Evolutionary conservation across 345 rosid genomes (phyloP).

Genomic region (Passiflora organensis): DNA sequence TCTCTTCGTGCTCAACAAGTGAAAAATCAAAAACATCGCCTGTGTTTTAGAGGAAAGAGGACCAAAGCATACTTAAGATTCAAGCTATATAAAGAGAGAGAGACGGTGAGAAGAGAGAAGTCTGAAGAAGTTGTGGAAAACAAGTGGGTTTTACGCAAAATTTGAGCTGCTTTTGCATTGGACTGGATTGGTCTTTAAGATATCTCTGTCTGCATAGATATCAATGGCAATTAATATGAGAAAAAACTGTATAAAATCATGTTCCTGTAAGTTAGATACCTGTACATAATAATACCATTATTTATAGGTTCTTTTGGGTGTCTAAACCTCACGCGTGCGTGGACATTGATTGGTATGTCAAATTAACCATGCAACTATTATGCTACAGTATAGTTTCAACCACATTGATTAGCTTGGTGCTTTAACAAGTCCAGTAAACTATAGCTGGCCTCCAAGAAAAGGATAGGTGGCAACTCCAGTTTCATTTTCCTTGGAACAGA

Average conservation of each 20-base stretch:
- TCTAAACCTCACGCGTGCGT: slow-evolving; percentile 1
- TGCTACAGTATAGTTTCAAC: no score
- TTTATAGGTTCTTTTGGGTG: not conserved
- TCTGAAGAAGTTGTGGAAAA: slow-evolving; percentile 48
- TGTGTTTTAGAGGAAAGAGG: slow-evolving; percentile 31
- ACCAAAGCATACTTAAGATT: slow-evolving; percentile 46
- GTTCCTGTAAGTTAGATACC: slow-evolving; percentile 8
- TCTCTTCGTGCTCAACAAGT: not conserved
- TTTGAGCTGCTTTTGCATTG: slow-evolving; percentile 22
- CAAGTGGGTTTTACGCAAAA: slow-evolving; percentile 64
- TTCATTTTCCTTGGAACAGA: no score
- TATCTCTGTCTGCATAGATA: slow-evolving; percentile 23
- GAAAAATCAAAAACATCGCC: slow-evolving; percentile 14
- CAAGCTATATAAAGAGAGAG: slow-evolving; percentile 40
- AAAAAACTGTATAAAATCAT: slow-evolving; percentile 15
- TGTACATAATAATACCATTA: not conserved
- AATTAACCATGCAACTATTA: not conserved
- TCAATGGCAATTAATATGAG: not conserved
- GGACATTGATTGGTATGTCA: not conserved
- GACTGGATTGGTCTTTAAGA: slow-evolving; percentile 53
- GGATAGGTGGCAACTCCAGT: no score
- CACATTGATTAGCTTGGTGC: no score
- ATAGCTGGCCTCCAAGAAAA: no score
- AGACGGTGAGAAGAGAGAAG: slow-evolving; percentile 16
- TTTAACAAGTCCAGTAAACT: no score